Evolutionary conservation across 2,329 filamentous ascomycete species (phyloP).

Genomic region (Paraphoma chrysanthemicola): DNA sequence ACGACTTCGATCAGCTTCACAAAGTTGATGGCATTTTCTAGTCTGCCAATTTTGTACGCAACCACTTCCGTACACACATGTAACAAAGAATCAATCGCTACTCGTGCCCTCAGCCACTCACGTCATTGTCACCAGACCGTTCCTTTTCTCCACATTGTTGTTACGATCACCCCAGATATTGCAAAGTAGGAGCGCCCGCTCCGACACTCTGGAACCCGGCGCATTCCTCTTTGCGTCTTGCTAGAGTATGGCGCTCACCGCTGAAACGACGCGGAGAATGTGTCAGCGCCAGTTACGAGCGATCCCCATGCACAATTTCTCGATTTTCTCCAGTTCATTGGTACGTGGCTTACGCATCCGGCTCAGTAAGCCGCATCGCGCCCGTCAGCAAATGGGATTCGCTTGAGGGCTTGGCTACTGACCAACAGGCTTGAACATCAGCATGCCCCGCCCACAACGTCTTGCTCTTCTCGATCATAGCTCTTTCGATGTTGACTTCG

Average conservation of each 20-base stretch:
- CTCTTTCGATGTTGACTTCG: constrained; percentile 7
- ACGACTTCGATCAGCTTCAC: constrained; percentile 63
- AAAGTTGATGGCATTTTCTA: constrained; percentile 35
- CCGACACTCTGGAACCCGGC: not conserved
- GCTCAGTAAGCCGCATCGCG: constrained; percentile 24
- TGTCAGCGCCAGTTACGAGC: constrained; percentile 10
- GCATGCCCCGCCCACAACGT: constrained; percentile 2
- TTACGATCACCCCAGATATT: not conserved
- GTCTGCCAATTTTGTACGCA: not conserved
- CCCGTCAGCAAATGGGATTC: constrained; percentile 17
- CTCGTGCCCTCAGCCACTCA: not conserved
- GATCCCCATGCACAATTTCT: constrained; percentile 1
- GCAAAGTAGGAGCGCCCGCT: not conserved
- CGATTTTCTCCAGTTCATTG: constrained; percentile 7
- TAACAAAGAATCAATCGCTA: not conserved
- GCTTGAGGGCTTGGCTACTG: constrained; percentile 11
- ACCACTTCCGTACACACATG: not conserved
- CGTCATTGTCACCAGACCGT: not conserved
- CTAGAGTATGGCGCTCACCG: not conserved
- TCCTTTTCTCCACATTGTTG: not conserved
- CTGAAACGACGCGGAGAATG: not conserved
- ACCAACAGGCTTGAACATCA: constrained; percentile 14
- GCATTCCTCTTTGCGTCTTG: not conserved
- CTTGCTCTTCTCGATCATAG: constrained; percentile 3
- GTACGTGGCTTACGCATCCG: constrained; percentile 8